Conservation (phyloP, 106 monocot species). For the Phalaenopsis aphrodite region DNA sequence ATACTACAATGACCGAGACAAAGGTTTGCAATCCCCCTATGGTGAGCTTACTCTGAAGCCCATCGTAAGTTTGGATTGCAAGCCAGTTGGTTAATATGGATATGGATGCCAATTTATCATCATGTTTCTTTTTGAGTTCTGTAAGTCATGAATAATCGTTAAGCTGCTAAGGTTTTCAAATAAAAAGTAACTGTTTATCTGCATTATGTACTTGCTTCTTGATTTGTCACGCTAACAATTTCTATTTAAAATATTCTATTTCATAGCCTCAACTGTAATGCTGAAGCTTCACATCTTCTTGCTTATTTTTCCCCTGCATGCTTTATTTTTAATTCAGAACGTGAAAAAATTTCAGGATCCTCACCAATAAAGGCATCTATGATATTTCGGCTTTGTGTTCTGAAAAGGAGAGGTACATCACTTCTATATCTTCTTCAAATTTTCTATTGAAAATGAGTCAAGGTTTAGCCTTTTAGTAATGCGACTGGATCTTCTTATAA, state of each 20-base stretch:
- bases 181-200: not conserved
- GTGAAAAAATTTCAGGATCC: constrained; percentile 37
- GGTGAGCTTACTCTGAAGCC: too few species aligned
- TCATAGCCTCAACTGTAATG: not conserved
- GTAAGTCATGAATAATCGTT: not conserved
- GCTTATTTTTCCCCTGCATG: not conserved
- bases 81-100: too few species aligned
- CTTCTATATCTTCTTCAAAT: not conserved
- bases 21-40: too few species aligned
- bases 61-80: too few species aligned
- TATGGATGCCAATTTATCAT: not conserved
- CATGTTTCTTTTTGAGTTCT: not conserved
- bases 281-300: not conserved
- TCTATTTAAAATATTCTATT: not conserved
- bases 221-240: not conserved
- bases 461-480: not conserved
- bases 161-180: not conserved
- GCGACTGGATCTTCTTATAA: not conserved
- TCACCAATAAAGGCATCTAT: constrained; percentile 71
- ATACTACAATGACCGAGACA: too few species aligned
- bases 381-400: constrained; percentile 94
- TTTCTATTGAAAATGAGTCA: not conserved
- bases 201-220: not conserved
- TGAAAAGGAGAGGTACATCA: constrained; percentile 60
- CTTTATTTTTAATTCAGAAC: constrained; percentile 4